Conservation (phyloP, 1,284 basidiomycete species). For the Ustilago xerochloae region DNA sequence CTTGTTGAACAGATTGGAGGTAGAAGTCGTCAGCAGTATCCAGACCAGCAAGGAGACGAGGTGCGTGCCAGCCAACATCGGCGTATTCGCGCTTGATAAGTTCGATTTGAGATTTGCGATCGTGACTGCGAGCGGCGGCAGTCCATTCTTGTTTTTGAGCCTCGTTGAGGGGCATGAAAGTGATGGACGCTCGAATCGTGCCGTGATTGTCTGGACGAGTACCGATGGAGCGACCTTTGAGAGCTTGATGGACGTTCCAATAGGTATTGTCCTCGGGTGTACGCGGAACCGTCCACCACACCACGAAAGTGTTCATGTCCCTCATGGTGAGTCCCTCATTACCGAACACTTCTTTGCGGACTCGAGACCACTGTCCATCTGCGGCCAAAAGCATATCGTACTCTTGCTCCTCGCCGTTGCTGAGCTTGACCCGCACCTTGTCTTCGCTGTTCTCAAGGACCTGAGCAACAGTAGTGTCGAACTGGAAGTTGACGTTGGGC, state of each 20-base stretch:
- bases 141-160: conserved; percentile 20
- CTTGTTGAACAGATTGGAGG: conserved; percentile 45
- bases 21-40: conserved; percentile 40
- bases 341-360: conserved; percentile 40
- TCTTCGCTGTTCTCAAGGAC: conserved; percentile 28
- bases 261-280: conserved; percentile 19
- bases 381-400: conserved; percentile 49
- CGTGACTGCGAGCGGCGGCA: conserved; percentile 11
- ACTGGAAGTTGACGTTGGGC: conserved; percentile 28
- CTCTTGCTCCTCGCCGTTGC: conserved; percentile 19
- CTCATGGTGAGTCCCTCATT: conserved; percentile 3
- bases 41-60: conserved; percentile 30
- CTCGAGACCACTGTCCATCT: conserved; percentile 52
- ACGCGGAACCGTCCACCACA: conserved; percentile 40
- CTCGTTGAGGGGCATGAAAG: conserved; percentile 18
- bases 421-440: conserved; percentile 24
- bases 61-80: conserved; percentile 31
- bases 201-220: conserved; percentile 50
- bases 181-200: conserved; percentile 19
- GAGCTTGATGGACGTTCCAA: conserved; percentile 29
- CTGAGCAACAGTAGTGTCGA: conserved; percentile 24
- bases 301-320: conserved; percentile 18
- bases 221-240: conserved; percentile 5
- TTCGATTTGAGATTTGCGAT: conserved; percentile 22
- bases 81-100: conserved; percentile 26